Evolutionary conservation across 164 flowering plant genomes (phyloP), one percentile per base, ranked within the genome.

Genomic region (Buxus sempervirens): DNA sequence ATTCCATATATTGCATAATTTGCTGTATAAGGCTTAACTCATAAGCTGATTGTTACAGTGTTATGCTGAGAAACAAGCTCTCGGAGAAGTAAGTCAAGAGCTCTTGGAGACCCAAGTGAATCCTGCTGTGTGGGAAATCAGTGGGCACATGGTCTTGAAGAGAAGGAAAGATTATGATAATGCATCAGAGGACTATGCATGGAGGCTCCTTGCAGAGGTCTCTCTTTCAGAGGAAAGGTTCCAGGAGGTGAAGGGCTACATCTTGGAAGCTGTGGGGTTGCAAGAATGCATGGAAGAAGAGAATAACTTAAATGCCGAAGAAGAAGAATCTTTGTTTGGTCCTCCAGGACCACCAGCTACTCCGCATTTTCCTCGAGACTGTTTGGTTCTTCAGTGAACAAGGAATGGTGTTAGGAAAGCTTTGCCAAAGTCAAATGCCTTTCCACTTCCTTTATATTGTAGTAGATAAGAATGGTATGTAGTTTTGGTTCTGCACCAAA

Each of bases 61-160:
- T 65, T 88, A 88, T 74, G 94, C 97, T 0, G 89, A 90, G 87
- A 92, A 88, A 75, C 96, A 92, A 68, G 96, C 97, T 3, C 88
- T 87, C 41, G 93, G 94, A 14, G 86, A 85, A 73, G 96, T 90
- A 61, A 87, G 83, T 56, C 62, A 75, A 23, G 91, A 90, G 78
- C 79, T 92, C 28, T 83, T 88, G 24, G 90, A 92, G 72, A 87
- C 94, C 13, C 94, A 86, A 80, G 97, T 90, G 45, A 92, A 92
- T 61, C 97, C 96, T 0, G 96, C 94, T 4, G 94, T 85, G 45
- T 90, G 94, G 97, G 97, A 92, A 75, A 92, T 90, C 63, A 84
- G 97, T 68, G 97, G 96, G 15, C 97, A 92, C 67, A 88, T 92
- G 73, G 97, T 92, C 67, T 75, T 92, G 69, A 92, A 92, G 79